Base-by-base conservation (phyloP, 208 protist genomes). In the Leishmania tarentolae region DNA sequence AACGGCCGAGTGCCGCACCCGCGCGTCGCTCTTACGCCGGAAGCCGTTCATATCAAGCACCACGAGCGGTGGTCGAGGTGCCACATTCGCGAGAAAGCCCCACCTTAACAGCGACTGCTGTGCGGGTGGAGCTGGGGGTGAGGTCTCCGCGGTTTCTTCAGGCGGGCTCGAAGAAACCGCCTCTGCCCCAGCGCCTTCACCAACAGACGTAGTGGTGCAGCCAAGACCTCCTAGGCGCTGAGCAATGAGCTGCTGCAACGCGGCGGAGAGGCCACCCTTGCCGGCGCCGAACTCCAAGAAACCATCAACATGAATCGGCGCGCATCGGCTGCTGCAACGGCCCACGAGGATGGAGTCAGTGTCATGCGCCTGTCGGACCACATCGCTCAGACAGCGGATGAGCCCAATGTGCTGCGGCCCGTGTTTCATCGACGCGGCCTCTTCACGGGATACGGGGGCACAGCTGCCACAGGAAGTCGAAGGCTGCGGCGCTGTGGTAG, bases 281-380 rank as follows among this genome's bases (percentile, higher is more conserved):
- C 93, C 93, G 21, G 93, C 93, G 31, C 93, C 93, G 28, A 94
- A 85, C 81, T 96, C 93, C 31, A 96, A 15, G 71, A 94, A 93
- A 9, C 88, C 92, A 44, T 83, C 74, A 11, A 93, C 52, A 46
- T 75, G 47, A 46, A 83, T 61, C 31, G 76, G 63, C 40, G 59
- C n/a, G 44, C 31, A 21, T 15, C 40, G 21, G 52, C 75, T 19
- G 44, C 73, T 37, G 42, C 46, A 28, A 53, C 69, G 74, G 6
- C 61, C 72, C 17, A 53, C 63, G 5, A 78, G 40, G 37, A 82
- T 77, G 31, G 65, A 84, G 63, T 81, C 74, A 2, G 56, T 57
- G 17, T 40, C 52, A 31, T 47, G 40, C 1, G 56, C 76, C 61
- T 82, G 78, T 66, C 65, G 42, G 21, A 91, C 52, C 3, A 83